A percentile compares a stretch with the other conserved stretches of the same genome.
Evolutionary conservation across 148 eudicot species (phyloP).

Genomic region (Cornus controversa): DNA sequence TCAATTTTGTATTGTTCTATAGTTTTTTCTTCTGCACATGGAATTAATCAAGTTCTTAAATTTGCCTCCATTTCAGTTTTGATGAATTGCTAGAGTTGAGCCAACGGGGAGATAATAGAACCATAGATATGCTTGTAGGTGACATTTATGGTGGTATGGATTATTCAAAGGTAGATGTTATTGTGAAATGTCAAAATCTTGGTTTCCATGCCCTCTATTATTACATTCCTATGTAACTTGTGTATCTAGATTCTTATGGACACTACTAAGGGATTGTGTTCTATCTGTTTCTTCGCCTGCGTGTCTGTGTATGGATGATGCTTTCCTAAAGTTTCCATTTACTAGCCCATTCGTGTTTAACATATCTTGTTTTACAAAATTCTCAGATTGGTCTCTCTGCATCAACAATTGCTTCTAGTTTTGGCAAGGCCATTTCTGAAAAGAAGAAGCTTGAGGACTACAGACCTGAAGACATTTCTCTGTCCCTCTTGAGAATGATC

Average conservation of each 20-base stretch:
- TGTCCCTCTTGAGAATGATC: slow-evolving; percentile 96
- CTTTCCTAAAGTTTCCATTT: neutral
- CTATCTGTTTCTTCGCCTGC: neutral
- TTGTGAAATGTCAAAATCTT: neutral
- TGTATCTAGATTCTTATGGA: neutral
- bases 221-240: neutral
- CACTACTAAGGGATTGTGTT: neutral
- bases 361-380: slow-evolving; percentile 1
- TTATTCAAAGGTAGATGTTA: slow-evolving; percentile 65
- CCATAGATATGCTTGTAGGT: slow-evolving; percentile 95
- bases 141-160: slow-evolving; percentile 97
- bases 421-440: slow-evolving; percentile 92
- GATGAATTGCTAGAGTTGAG: slow-evolving; percentile 93
- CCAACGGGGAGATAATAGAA: slow-evolving; percentile 88
- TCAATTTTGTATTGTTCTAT: slow-evolving; percentile 9
- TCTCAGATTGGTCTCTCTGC: slow-evolving; percentile 95
- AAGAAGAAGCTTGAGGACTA: slow-evolving; percentile 84
- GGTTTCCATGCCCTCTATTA: neutral
- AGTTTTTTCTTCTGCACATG: slow-evolving; percentile 9
- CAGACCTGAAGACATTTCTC: slow-evolving; percentile 96
- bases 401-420: slow-evolving; percentile 97
- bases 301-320: neutral
- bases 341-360: neutral
- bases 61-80: slow-evolving; percentile 45
- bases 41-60: slow-evolving; percentile 11